phyloP scores from a whole-genome alignment of 2,329 filamentous ascomycete species.

The Talaromyces sp. region DNA sequence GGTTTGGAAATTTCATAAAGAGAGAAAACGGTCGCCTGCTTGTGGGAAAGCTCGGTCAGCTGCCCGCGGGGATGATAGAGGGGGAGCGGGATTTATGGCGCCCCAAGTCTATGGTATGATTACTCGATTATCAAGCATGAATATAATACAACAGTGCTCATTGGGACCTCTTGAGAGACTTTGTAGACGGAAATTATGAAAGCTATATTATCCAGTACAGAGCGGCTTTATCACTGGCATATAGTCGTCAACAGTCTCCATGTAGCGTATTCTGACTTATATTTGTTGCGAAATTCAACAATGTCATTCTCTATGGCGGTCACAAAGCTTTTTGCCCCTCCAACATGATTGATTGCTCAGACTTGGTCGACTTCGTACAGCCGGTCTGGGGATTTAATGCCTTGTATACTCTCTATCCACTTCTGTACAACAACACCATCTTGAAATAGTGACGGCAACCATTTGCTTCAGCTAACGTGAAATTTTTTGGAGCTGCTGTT shows the following conservation, averaged over 20 bases:
- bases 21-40: slow-evolving; percentile 8
- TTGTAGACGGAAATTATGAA: neutral
- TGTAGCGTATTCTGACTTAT: neutral
- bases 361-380: too few species aligned
- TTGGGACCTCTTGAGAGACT: neutral
- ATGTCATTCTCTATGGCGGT: neutral
- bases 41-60: slow-evolving; percentile 8
- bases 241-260: neutral
- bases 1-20: slow-evolving; percentile 42
- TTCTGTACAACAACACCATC: too few species aligned
- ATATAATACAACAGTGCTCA: neutral
- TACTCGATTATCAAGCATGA: neutral
- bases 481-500: too few species aligned
- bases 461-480: too few species aligned
- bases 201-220: neutral
- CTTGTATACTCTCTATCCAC: too few species aligned
- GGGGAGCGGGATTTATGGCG: slow-evolving; percentile 8
- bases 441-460: too few species aligned
- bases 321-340: neutral
- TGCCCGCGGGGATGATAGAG: slow-evolving; percentile 9
- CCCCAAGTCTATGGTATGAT: slow-evolving; percentile 1
- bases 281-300: slow-evolving; percentile 2
- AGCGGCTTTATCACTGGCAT: neutral
- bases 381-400: too few species aligned
- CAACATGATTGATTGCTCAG: too few species aligned